Evolutionary conservation across 1,139 yeast species (phyloP).

Genomic region (Hyphopichia pseudoburtonii): DNA sequence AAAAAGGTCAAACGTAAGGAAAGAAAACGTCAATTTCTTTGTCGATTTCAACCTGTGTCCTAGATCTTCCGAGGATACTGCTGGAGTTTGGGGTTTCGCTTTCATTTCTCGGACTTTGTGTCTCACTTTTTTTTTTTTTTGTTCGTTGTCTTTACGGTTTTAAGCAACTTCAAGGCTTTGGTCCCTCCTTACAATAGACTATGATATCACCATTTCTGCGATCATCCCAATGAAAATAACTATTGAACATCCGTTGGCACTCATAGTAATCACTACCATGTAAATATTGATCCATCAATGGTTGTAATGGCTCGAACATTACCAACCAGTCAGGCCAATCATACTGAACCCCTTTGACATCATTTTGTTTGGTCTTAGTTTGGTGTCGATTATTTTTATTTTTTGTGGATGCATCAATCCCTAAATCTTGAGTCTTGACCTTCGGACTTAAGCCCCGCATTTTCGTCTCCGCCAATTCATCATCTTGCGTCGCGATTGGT

Average conservation of each 20-base stretch:
- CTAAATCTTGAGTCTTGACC: too few relatives aligned
- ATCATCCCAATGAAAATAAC: constrained; percentile 83
- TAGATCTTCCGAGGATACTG: too few relatives aligned
- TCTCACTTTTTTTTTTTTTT: not conserved
- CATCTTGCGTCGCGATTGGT: too few relatives aligned
- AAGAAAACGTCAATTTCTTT: too few relatives aligned
- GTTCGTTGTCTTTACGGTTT: not conserved
- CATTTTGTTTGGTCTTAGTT: constrained; percentile 18
- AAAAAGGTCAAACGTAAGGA: too few relatives aligned
- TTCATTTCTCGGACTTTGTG: too few relatives aligned
- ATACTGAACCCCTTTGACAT: too few relatives aligned
- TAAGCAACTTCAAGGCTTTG: not conserved
- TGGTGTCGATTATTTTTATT: constrained; percentile 12
- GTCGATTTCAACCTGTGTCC: too few relatives aligned
- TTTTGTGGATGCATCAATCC: too few relatives aligned
- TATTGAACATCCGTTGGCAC: constrained; percentile 65
- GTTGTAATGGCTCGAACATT: constrained; percentile 65
- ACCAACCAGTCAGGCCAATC: constrained; percentile 73
- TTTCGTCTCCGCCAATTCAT: too few relatives aligned
- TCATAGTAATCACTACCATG: constrained; percentile 45
- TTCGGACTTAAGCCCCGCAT: too few relatives aligned
- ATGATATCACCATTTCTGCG: constrained; percentile 79
- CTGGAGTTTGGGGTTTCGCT: too few relatives aligned
- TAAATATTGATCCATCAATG: constrained; percentile 39
- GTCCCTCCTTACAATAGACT: constrained; percentile 39